Base-by-base conservation (phyloP, 768 basidiomycete genomes). In the Podaxis carcinomalis region DNA sequence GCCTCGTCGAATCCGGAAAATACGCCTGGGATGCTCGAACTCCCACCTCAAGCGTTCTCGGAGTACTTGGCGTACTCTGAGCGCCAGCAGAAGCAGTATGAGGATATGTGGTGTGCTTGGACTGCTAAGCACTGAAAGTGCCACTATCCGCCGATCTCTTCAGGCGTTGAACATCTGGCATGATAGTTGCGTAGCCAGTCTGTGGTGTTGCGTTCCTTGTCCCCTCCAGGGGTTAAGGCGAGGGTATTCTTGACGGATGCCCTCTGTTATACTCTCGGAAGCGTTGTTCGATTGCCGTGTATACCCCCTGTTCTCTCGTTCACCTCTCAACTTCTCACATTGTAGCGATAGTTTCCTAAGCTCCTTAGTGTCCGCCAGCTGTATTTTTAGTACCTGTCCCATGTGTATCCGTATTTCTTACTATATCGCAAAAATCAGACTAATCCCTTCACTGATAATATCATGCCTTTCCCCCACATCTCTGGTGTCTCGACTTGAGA, bases 101-200 rank as follows among this genome's bases (percentile, higher is more conserved):
- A 89, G 70, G 79, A 73, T 49, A 71, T 87, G 66, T 90, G 86
- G 84, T 77, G 73, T 57, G 73, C 78, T 28, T 82, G 78, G 80
- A 67, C 72, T 54, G 62, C 68, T 50, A 72, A 69, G 64, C 66
- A 68, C 44, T 69, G 56, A 66, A 49, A 14, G 35, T 27, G 23
- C 7, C 35, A 51, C 21, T 40, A 25, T 27, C 35, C 21, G 19
- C 16, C 16, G 32, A 19, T 40, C 23, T 32, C 50, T 55, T 44
- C 32, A 16, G 23, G 57, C 35, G 40, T 6, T 42, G 51, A n/a
- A 51, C 40, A 23, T 55, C 4, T 13, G 10, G 21, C 25, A 9
- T 49, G 19, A 7, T 10, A 21, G 23, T 49, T 2, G 21, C 47
- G 47, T 25, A 27, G 47, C 13, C 4, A 7, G 9, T 11, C 21